These are phyloP conservation scores for Helicostylum pulchrum DNA, from an alignment of 192 early-diverging fungal genomes.

Conservation along the genomic window DNA sequence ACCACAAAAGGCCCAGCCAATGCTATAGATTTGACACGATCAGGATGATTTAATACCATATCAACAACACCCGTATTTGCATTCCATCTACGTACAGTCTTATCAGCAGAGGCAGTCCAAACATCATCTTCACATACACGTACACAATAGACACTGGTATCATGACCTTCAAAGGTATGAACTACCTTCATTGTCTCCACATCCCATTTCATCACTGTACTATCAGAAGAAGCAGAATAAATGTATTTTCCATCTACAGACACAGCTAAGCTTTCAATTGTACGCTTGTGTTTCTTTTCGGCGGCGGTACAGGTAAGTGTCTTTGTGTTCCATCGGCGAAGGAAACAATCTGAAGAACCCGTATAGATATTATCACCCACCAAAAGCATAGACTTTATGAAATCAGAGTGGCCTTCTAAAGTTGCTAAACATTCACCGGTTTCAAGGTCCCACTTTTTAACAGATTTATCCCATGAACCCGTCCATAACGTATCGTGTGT, in stretches of 20 bases:
- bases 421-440: conserved; percentile 65
- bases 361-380: conserved; percentile 53
- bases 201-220: conserved; percentile 65
- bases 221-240: conserved; percentile 66
- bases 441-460: conserved; percentile 79
- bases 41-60: conserved; percentile 72
- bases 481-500: conserved; percentile 67
- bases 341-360: conserved; percentile 80
- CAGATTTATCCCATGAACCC: conserved; percentile 93
- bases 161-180: conserved; percentile 63
- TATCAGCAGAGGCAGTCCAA: conserved; percentile 93
- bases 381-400: conserved; percentile 75
- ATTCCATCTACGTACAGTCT: conserved; percentile 85
- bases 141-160: conserved; percentile 74
- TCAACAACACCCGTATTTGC: conserved; percentile 69
- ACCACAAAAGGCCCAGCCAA: conserved; percentile 67
- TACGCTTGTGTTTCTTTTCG: conserved; percentile 50
- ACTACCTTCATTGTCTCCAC: conserved; percentile 40
- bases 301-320: conserved; percentile 47
- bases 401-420: conserved; percentile 79
- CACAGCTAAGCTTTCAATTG: conserved; percentile 52
- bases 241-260: conserved; percentile 45
- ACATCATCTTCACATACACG: conserved; percentile 57
- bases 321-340: conserved; percentile 71
- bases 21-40: conserved; percentile 72